A percentile compares a stretch with the other conserved stretches of the same genome.
phyloP scores from a whole-genome alignment of 805 yeast species.

The Yarrowia sp. region DNA sequence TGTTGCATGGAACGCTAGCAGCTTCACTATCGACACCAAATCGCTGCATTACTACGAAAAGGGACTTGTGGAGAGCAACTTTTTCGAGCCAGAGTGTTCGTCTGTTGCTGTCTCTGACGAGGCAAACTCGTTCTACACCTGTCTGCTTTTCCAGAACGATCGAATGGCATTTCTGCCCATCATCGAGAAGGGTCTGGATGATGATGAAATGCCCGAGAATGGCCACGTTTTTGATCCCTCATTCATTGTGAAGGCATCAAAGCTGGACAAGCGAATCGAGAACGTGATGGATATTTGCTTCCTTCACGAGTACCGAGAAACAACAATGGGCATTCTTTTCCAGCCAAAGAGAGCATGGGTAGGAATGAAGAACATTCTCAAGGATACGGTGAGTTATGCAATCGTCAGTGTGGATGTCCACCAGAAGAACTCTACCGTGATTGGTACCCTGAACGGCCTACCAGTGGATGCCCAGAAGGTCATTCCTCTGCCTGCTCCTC shows the following conservation, averaged over 20 bases:
- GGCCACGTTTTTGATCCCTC: constrained; percentile 48
- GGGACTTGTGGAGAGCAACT: constrained; percentile 43
- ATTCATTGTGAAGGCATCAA: constrained; percentile 53
- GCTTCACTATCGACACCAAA: constrained; percentile 59
- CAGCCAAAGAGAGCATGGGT: constrained; percentile 70
- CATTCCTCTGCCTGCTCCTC: constrained; percentile 59
- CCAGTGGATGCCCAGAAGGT: constrained; percentile 72
- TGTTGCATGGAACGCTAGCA: constrained; percentile 60
- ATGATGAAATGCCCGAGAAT: constrained; percentile 23
- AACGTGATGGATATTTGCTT: constrained; percentile 71
- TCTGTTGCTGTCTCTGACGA: constrained; percentile 21
- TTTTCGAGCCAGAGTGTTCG: constrained; percentile 41
- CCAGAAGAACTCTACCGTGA: constrained; percentile 58
- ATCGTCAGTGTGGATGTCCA: constrained; percentile 66
- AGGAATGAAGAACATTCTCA: constrained; percentile 58
- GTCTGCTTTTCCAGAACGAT: constrained; percentile 56
- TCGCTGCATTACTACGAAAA: constrained; percentile 86
- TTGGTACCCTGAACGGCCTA: constrained; percentile 58
- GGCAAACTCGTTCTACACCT: constrained; percentile 39
- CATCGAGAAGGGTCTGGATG: constrained; percentile 33
- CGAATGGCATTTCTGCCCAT: constrained; percentile 70
- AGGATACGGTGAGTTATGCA: constrained; percentile 59
- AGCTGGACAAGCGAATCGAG: constrained; percentile 54
- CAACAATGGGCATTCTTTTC: constrained; percentile 69
- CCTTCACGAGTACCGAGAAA: constrained; percentile 70